Conservation (phyloP, 163 green algal species). For the Chlorella variabilis region DNA sequence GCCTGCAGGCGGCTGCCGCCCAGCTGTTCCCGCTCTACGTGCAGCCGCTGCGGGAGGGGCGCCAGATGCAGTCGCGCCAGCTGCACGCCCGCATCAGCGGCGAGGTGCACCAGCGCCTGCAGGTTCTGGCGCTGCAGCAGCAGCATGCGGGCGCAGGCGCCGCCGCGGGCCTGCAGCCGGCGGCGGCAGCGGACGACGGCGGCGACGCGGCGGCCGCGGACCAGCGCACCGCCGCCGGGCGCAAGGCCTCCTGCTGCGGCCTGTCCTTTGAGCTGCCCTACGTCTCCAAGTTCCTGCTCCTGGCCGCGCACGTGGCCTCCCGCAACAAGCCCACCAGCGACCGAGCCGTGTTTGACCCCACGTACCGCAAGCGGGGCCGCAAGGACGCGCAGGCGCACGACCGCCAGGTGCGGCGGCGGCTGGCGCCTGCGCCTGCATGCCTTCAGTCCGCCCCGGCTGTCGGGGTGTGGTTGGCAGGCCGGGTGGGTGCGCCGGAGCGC, state of each 20-base stretch:
- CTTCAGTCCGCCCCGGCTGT: too few species aligned
- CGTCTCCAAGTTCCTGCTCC: conserved; percentile 66
- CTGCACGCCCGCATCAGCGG: conserved; percentile 39
- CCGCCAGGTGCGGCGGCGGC: conserved; percentile 39
- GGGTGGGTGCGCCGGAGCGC: too few species aligned
- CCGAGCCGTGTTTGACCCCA: conserved; percentile 60
- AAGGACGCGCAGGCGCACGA: conserved; percentile 48
- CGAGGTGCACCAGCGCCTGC: conserved; percentile 14
- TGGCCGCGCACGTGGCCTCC: conserved; percentile 66
- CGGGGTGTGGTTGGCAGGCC: too few species aligned
- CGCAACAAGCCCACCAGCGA: conserved; percentile 58
- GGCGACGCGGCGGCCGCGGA: neutral
- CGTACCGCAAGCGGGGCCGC: conserved; percentile 33
- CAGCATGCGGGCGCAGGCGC: neutral
- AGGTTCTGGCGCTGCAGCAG: conserved; percentile 2
- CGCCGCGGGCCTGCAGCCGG: neutral
- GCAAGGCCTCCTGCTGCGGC: neutral
- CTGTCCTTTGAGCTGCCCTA: conserved; percentile 71
- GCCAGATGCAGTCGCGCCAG: conserved; percentile 9
- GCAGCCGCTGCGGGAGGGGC: conserved; percentile 41
- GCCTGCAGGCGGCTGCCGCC: conserved; percentile 25
- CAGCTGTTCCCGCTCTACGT: conserved; percentile 48
- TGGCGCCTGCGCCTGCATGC: too few species aligned
- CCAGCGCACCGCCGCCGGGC: neutral
- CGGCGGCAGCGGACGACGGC: neutral